These are phyloP conservation scores for Salix suchowensis DNA, from an alignment of 345 rosid species.

Conservation along the genomic window DNA sequence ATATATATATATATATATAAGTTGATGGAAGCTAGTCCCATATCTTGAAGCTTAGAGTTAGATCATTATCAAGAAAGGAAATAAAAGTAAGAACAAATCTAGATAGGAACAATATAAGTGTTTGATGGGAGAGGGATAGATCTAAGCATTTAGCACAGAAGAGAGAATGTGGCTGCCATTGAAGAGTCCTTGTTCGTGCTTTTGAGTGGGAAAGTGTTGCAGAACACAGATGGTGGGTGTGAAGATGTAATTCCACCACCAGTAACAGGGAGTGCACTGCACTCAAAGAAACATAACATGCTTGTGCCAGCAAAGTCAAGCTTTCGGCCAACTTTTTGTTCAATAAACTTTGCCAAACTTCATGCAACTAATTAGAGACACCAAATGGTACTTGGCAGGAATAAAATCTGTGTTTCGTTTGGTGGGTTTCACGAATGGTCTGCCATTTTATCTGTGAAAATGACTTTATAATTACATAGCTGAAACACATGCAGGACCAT, in stretches of 20 bases:
- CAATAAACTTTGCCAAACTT: conserved; percentile 16
- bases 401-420: conserved; percentile 11
- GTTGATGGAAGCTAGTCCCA: not conserved
- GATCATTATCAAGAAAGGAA: not conserved
- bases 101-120: not conserved
- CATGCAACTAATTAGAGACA: conserved; percentile 32
- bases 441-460: conserved; percentile 14
- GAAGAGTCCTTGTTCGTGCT: not conserved
- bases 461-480: not conserved
- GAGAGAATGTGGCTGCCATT: not conserved
- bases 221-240: conserved; percentile 9
- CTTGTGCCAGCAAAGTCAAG: conserved; percentile 71
- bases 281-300: conserved; percentile 76
- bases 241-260: conserved; percentile 31
- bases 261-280: conserved; percentile 62
- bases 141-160: not conserved
- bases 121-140: not conserved
- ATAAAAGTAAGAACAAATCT: not conserved
- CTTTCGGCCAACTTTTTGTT: conserved; percentile 61
- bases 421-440: conserved; percentile 31
- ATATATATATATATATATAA: not conserved
- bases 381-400: not conserved
- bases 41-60: not conserved
- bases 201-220: not conserved
- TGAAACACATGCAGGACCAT: conserved; percentile 22